Base-by-base conservation (phyloP, 2,329 filamentous ascomycete species). In the Chrysoporthe austroafricana region DNA sequence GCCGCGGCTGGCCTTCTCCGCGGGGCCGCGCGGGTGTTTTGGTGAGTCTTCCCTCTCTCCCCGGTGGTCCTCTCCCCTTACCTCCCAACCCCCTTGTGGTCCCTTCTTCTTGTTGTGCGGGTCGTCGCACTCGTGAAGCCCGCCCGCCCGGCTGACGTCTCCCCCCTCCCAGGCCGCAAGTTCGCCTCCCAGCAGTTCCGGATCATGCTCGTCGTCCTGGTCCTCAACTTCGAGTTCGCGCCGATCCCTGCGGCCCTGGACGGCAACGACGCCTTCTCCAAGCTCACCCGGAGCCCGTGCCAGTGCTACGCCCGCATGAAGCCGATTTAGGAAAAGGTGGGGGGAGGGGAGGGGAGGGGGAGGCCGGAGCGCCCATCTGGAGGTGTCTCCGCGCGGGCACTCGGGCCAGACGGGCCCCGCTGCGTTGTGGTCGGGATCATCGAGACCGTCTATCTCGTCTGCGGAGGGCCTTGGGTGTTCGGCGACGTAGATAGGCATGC, bases 161-260 rank as follows among this genome's bases (percentile, higher is more conserved):
- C 4, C 21, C 50, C n/a, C 50, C 14, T 11, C 18, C n/a, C 21
- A 72, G 69, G 71, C 7, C 71, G 71, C 21, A 63, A 70, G 36
- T 70, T 75, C 32, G 73, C 73, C 1, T 67, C 67, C 59, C 68
- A 71, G 63, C 71, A 75, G 34, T 65, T 74, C 7, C 68, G 67
- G 14, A 72, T 73, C 21, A 62, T 74, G 43, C 66, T 74, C 4
- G 70, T 71, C 16, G 63, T 73, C 26, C 61, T 74, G 13, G 42
- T 71, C 16, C 57, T 72, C 50, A 71, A 64, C 21, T 73, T 73
- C 16, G 70, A 72, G 62, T 73, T 74, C n/a, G 50, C 72, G 61
- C 64, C 69, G 16, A 54, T 73, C 16, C 70, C 71, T 0, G 67
- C 71, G 39, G 62, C 68, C 8, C 21, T 69, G 18, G 64, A 63